Evolutionary conservation across 2,329 filamentous ascomycete genomes (phyloP).

Genomic region (Annulohypoxylon truncatum): DNA sequence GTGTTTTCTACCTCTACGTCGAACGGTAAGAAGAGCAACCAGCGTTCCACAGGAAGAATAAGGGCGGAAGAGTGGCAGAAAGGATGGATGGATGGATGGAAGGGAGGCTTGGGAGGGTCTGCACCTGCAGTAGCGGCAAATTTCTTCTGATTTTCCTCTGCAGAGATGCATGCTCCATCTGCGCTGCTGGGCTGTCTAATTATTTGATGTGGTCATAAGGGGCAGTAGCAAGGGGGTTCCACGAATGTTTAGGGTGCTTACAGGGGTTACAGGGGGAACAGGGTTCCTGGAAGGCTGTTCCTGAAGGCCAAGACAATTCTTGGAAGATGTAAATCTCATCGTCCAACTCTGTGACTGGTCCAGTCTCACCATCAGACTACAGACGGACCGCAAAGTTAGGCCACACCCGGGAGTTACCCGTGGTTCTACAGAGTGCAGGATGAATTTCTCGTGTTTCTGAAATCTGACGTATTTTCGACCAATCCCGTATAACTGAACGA

Average conservation of each 20-base stretch:
- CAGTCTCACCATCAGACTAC: conserved; percentile 36
- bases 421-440: conserved; percentile 10
- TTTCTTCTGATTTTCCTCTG: conserved; percentile 14
- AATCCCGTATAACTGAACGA: conserved; percentile 6
- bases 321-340: conserved; percentile 26
- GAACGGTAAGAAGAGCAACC: conserved; percentile 27
- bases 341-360: conserved; percentile 36
- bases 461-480: conserved; percentile 16
- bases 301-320: conserved; percentile 22
- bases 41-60: conserved; percentile 28
- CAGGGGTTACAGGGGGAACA: conserved; percentile 17
- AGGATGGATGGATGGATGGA: conserved; percentile 15
- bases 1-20: conserved; percentile 33
- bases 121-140: conserved; percentile 38
- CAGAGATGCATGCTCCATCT: conserved; percentile 17
- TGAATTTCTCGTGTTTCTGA: conserved; percentile 30
- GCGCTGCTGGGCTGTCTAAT: too few species aligned
- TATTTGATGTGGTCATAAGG: conserved; percentile 32
- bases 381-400: conserved; percentile 15
- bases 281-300: conserved; percentile 17
- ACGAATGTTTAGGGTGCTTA: conserved; percentile 6
- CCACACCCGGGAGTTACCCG: conserved; percentile 19
- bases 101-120: conserved; percentile 33
- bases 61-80: conserved; percentile 14
- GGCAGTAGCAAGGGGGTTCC: conserved; percentile 21